Base-by-base conservation (phyloP, 1,139 yeast species). In the Protomyces inouyei region DNA sequence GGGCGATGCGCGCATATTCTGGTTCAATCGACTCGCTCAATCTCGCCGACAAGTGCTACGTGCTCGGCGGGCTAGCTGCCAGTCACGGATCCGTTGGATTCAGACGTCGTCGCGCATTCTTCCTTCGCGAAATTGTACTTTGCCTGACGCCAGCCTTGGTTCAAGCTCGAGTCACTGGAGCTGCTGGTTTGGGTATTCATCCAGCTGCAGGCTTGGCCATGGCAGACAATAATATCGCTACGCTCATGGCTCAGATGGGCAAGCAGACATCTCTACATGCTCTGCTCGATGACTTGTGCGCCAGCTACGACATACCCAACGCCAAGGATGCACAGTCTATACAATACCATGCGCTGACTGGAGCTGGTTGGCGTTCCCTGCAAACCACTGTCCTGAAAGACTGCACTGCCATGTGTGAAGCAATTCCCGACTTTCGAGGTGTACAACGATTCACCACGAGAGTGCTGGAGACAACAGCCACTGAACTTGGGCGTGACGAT, bases 21-120 rank as follows among this genome's bases (percentile, higher is more conserved):
- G 68, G 66, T 75, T 64, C 65, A 16, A 52, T 68, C 12, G 68
- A 69, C 21, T 65, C 67, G n/a, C 66, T 70, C 21, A 67, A 69
- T 3, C 69, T 74, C 0, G 69, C 72, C 4, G 72, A 72, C 9
- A 74, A 74, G 51, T 71, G 73, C 59, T 72, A 83, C 57, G 80
- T 91, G 0, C 87, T 86, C 73, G 80, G 86, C 21, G 81, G 87
- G 0, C 75, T 92, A 67, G 88, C 95, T 0, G 74, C 84, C 3
- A 76, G 88, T 1, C 90, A 87, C 72, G 79, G 83, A 2, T 82
- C 81, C 51, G 78, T 91, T 64, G 85, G 85, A 0, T 79, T 87
- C 72, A 68, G 73, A 9, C 78, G 97, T 68, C 91, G 91, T 70
- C 80, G 85, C 67, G 85, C 90, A 0, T 85, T 92, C 68, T 80